These are phyloP conservation scores for Coemansia sp. DNA, from an alignment of 192 early-diverging fungal genomes.

Conservation along the genomic window DNA sequence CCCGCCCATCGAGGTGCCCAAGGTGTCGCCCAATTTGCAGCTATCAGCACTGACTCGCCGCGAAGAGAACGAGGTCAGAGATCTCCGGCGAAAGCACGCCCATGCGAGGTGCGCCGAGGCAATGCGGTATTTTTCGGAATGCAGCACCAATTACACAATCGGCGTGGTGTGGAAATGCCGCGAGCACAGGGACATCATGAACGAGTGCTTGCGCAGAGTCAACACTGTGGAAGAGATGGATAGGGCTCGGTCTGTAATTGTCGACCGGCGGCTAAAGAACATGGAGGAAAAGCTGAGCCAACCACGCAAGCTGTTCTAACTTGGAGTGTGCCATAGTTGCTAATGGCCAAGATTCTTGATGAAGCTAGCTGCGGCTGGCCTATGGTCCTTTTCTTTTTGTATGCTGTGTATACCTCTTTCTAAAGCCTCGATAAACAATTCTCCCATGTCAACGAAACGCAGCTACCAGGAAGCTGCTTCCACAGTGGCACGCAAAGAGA, in stretches of 20 bases:
- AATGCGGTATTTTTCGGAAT: slow-evolving; percentile 42
- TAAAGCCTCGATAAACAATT: neutral
- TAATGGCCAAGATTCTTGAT: neutral
- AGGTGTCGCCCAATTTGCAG: slow-evolving; percentile 24
- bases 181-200: slow-evolving; percentile 44
- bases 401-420: neutral
- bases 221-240: slow-evolving; percentile 52
- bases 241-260: slow-evolving; percentile 32
- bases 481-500: neutral
- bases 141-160: slow-evolving; percentile 47
- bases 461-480: neutral
- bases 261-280: slow-evolving; percentile 22
- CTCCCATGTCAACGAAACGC: neutral
- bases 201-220: slow-evolving; percentile 52
- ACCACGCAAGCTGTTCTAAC: slow-evolving; percentile 39
- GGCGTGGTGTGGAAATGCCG: slow-evolving; percentile 50
- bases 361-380: too few species aligned
- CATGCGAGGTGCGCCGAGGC: slow-evolving; percentile 29
- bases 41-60: slow-evolving; percentile 41
- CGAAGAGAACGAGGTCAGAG: slow-evolving; percentile 43
- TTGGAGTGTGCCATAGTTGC: neutral
- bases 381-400: neutral
- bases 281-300: slow-evolving; percentile 39
- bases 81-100: slow-evolving; percentile 45
- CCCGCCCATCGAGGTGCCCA: slow-evolving; percentile 36